These are phyloP conservation scores for Hapsidospora chrysogenum DNA, from an alignment of 495 filamentous ascomycete species.

Conservation along the genomic window DNA sequence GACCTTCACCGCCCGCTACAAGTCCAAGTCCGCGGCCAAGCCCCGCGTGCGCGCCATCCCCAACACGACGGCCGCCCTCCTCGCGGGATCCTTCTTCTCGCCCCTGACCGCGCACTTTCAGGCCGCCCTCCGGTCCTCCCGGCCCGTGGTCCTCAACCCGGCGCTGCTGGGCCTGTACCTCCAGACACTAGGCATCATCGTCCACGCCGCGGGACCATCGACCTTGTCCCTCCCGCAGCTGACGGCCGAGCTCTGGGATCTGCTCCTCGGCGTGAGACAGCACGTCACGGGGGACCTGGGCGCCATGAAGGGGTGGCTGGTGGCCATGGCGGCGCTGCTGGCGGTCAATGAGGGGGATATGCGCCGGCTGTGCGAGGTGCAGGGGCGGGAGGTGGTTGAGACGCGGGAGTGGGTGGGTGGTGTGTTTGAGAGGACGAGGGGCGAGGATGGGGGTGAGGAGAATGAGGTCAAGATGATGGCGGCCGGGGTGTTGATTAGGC, in stretches of 20 bases:
- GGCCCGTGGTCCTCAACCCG: conserved; percentile 38
- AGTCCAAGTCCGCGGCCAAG: conserved; percentile 11
- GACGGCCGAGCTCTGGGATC: conserved; percentile 52
- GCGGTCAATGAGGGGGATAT: conserved; percentile 76
- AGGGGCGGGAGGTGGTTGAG: conserved; percentile 38
- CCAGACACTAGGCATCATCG: conserved; percentile 46
- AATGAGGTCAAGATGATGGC: conserved; percentile 52
- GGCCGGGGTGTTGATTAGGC: conserved; percentile 65
- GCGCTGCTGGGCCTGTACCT: conserved; percentile 43
- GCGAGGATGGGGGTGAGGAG: conserved; percentile 35
- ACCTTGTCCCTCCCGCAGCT: conserved; percentile 46
- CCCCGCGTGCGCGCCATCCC: conserved; percentile 49
- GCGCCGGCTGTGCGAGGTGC: conserved; percentile 45
- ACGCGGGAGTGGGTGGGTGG: conserved; percentile 30
- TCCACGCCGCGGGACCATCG: conserved; percentile 48
- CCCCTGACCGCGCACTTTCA: conserved; percentile 47
- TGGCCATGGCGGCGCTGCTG: conserved; percentile 62
- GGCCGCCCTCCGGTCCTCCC: conserved; percentile 28
- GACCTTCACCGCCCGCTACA: conserved; percentile 25
- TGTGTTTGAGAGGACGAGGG: conserved; percentile 23
- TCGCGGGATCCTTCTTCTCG: conserved; percentile 67
- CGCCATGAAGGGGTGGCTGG: conserved; percentile 58
- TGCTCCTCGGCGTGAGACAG: conserved; percentile 33
- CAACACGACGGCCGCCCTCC: conserved; percentile 59
- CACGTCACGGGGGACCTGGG: conserved; percentile 36